Base-by-base conservation (phyloP, 2,329 filamentous ascomycete genomes). In the Aspergillus fumigatus region DNA sequence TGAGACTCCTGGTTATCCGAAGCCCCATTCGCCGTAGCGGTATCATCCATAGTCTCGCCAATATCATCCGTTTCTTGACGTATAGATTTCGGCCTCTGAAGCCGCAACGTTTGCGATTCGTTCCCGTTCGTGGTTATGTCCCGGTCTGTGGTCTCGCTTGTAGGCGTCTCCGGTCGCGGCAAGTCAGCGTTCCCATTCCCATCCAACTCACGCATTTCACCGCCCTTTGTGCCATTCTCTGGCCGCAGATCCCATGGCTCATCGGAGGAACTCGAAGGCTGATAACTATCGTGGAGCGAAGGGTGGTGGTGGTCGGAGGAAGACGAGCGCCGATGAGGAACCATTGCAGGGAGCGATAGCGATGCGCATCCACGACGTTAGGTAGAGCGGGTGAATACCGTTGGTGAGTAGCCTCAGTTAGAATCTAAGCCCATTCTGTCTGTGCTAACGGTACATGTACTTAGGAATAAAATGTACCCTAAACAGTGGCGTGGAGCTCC, bases 281-380 rank as follows among this genome's bases (percentile, higher is more conserved):
- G 43, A 35, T 23, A 26, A 3, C 17, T 21, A 3, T 35, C 32
- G 11, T 17, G 47, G n/a, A 49, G 48, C 29, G 38, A 40, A n/a
- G 25, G 26, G 14, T 23, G 25, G 14, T 23, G 25, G 23, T 19
- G 52, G 27, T 35, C 17, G 17, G 43, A 23, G 50, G 10, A 41
- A 52, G 27, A 26, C 5, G 47, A 50, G 14, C 38, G 53, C 29
- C 45, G 29, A 19, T 49, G 49, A 26, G 53, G 52, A 38, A 52
- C 53, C 56, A 55, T 58, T 52, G 52, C 53, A 35, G 19, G 26
- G 32, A 35, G 32, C 32, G 32, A 35, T 17, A 14, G 49, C 23
- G 48, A n/a, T 35, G 23, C n/a, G 49, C 17, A 32, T 14, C 19
- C 19, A 11, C 40, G 19, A 21, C 3, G 40, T 43, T 1, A 35